Base-by-base conservation (phyloP, 768 basidiomycete genomes). In the Epithele typhae region DNA sequence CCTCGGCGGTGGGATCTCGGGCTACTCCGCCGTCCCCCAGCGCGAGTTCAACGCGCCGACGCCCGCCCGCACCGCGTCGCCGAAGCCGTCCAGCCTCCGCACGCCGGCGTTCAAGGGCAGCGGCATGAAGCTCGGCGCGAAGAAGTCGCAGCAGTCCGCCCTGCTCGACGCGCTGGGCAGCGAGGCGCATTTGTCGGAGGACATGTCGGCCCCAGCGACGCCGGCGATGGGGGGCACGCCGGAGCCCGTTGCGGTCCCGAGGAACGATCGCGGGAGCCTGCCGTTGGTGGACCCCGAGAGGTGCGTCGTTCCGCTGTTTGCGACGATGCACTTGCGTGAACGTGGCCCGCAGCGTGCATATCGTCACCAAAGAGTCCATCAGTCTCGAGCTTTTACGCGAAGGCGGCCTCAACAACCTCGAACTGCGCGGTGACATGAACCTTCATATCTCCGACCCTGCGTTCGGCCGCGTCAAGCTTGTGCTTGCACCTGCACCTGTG, bases 101-200 rank as follows among this genome's bases (percentile, higher is more conserved):
- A 59, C 78, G 2, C 87, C 92, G 11, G 79, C 88, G 5, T 98
- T 98, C 82, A 96, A 95, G 71, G 81, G 87, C 35, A 77, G 82
- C 9, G 95, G 95, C 21, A 97, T 99, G 95, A 97, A 98, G 59
- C 78, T 99, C 12, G 94, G 95, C 25, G 78, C 79, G 58, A 97
- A 95, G 70, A 94, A 90, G 69, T 84, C 83, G 23, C 88, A 85
- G 59, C 89, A 95, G 61, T 83, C 87, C 5, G 94, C 95, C 52
- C 64, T 96, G 18, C 64, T 94, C 33, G 90, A 93, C 59, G 88
- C 90, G 1, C 74, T 98, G 8, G 94, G 93, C 9, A 85, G 84
- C 1, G 88, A 89, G 44, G 77, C 76, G 30, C 68, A 81, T 39
- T 71, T 76, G 5, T 71, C 83, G 0, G 77, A 79, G 40, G 71